Evolutionary conservation across 768 basidiomycete genomes (phyloP), one percentile per base, ranked within the genome.

Genomic region (Coprinopsis strossmayeri): DNA sequence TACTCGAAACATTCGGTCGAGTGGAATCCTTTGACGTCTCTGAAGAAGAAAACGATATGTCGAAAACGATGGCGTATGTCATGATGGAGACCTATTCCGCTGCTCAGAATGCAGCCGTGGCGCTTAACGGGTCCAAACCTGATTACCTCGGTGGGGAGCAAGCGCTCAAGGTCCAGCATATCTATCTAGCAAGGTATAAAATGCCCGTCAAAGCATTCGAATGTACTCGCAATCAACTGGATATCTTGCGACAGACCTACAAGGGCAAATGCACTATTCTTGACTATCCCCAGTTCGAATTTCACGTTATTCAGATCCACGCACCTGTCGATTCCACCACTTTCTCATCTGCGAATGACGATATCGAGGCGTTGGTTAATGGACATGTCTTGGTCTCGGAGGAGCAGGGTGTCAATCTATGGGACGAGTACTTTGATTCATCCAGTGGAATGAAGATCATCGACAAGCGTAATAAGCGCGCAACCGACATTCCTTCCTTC

Each of bases 381-480:
- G 78, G 78, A 5, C 57, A 66, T 12, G 49, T 70, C 12, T 48
- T 74, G 26, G 54, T 53, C 12, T 60, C 47, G 7, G 51, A 64
- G 0, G 67, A n/a, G n/a, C n/a, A 69, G 2, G 61, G 59, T 0
- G 50, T 52, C 18, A 48, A 53, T 1, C 50, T 72, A 2, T 81
- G 79, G 78, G 71, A 76, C 42, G 70, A 71, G 15, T 75, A 74
- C 47, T 70, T 80, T 49, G 64, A 69, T 13, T 59, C 64, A n/a
- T 42, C 64, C n/a, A 71, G 68, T 49, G 72, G 75, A 34, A 47
- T 50, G 18, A 64, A 64, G 21, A 61, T 61, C 7, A 45, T 80
- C 24, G 65, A 68, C n/a, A 57, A 59, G 23, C 27, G 76, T 18
- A 70, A 70, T 51, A 23, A 27, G 5, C 41, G 34, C 3, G 34